Conservation (phyloP, 2,329 filamentous ascomycete species). For the Neonectria ditissima region DNA sequence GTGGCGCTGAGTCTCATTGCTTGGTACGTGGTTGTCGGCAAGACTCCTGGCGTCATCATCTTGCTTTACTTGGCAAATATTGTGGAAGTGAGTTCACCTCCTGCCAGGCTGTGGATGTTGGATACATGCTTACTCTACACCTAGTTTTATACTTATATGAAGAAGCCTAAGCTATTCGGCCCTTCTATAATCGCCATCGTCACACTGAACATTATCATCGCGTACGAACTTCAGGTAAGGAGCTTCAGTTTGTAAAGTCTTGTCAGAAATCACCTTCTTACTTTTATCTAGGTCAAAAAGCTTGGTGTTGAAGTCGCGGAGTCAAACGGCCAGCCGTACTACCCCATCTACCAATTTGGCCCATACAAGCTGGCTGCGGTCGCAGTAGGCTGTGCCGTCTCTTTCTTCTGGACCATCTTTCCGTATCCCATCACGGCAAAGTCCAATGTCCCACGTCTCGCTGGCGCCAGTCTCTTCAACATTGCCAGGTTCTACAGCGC, state of each 20-base stretch:
- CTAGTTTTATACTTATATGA: slow-evolving; percentile 28
- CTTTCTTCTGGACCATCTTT: slow-evolving; percentile 32
- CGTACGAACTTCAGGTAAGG: slow-evolving; percentile 31
- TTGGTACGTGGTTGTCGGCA: slow-evolving; percentile 25
- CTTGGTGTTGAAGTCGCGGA: slow-evolving; percentile 17
- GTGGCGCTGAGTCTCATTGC: slow-evolving; percentile 18
- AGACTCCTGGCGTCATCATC: slow-evolving; percentile 26
- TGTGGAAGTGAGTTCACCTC: slow-evolving; percentile 18
- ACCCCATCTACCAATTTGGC: slow-evolving; percentile 27
- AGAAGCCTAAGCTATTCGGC: slow-evolving; percentile 28
- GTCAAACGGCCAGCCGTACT: slow-evolving; percentile 26
- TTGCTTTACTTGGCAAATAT: slow-evolving; percentile 25
- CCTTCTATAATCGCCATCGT: slow-evolving; percentile 27
- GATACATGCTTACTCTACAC: not conserved
- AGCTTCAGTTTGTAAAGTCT: not conserved
- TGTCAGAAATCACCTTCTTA: not conserved
- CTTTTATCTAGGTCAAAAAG: slow-evolving; percentile 14
- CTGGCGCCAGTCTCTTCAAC: slow-evolving; percentile 21
- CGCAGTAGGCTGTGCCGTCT: slow-evolving; percentile 22
- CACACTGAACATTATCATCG: slow-evolving; percentile 28
- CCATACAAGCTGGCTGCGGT: slow-evolving; percentile 28
- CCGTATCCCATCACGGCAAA: slow-evolving; percentile 30
- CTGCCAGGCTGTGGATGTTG: not conserved
- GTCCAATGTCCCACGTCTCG: slow-evolving; percentile 26
- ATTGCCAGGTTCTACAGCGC: slow-evolving; percentile 27